Conservation (phyloP, 1,139 yeast species). For the Kodamaea sp. region DNA sequence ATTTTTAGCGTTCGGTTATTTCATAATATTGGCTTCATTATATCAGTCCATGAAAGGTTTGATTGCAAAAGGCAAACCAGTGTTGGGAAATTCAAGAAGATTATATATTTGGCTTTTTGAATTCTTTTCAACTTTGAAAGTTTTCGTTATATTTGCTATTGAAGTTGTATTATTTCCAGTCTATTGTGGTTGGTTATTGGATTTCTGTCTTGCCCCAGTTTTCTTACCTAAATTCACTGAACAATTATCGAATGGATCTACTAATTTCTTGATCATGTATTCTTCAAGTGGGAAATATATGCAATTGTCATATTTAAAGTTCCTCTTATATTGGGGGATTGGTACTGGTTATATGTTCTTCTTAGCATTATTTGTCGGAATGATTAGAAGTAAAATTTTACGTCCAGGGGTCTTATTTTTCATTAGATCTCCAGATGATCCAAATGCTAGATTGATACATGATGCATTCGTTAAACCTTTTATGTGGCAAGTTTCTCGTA, state of each 20-base stretch:
- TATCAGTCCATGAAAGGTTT: conserved; percentile 33
- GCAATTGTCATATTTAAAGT: conserved; percentile 15
- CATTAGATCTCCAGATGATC: conserved; percentile 92
- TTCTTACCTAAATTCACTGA: conserved; percentile 23
- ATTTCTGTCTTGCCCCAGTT: conserved; percentile 62
- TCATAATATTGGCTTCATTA: conserved; percentile 26
- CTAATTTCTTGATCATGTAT: conserved; percentile 1
- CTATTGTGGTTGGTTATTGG: conserved; percentile 77
- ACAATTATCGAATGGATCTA: conserved; percentile 10
- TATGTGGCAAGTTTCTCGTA: conserved; percentile 65
- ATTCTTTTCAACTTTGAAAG: conserved; percentile 58
- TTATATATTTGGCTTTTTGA: conserved; percentile 53
- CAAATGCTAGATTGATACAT: conserved; percentile 81
- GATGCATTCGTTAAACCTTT: conserved; percentile 83
- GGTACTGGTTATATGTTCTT: conserved; percentile 88
- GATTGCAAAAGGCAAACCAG: conserved; percentile 38
- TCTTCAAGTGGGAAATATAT: conserved; percentile 12
- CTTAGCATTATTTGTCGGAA: conserved; percentile 82
- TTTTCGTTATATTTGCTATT: conserved; percentile 66
- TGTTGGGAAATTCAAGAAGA: conserved; percentile 46
- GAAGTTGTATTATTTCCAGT: conserved; percentile 85
- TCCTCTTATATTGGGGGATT: conserved; percentile 55
- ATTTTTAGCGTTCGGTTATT: conserved; percentile 37
- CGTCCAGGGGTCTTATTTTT: conserved; percentile 89
- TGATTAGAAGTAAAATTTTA: conserved; percentile 68